Evolutionary conservation across 306 rosid species (phyloP).

Genomic region (Lathyrus sativus): DNA sequence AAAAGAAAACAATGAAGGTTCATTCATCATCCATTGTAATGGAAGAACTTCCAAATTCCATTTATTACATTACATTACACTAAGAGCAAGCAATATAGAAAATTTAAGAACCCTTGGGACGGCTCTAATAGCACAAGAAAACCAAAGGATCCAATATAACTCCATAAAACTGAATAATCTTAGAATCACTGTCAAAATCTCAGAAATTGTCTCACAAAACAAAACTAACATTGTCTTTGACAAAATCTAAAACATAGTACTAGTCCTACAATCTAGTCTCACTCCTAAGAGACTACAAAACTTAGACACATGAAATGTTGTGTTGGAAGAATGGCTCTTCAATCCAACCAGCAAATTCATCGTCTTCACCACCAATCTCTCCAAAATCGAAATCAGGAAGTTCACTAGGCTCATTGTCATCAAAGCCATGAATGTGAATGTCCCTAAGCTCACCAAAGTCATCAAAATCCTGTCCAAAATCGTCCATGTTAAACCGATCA

Average conservation of each 20-base stretch:
- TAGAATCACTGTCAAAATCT: not conserved
- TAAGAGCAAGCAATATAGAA: not conserved
- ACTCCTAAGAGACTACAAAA: constrained; percentile 52
- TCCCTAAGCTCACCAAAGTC: constrained; percentile 47
- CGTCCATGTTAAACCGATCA: constrained; percentile 40
- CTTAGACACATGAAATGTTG: constrained; percentile 57
- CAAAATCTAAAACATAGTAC: constrained; percentile 1
- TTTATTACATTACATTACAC: not conserved
- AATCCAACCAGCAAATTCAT: constrained; percentile 70
- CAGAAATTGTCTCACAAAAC: not conserved
- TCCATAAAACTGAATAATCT: not conserved
- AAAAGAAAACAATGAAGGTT: not conserved
- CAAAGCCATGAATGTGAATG: constrained; percentile 49
- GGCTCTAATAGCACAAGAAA: constrained; percentile 14
- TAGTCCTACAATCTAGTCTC: not conserved
- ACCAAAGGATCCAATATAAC: not conserved
- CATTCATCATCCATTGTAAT: not conserved
- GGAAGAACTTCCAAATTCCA: not conserved
- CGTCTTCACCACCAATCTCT: constrained; percentile 60
- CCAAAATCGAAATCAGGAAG: constrained; percentile 78
- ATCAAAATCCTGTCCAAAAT: constrained; percentile 45
- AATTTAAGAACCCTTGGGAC: not conserved
- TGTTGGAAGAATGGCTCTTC: constrained; percentile 50
- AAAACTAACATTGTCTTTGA: not conserved
- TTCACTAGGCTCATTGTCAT: constrained; percentile 49